Percentiles rank a stretch among this genome's conserved stretches.
These are phyloP conservation scores for Scenedesmus sp. DNA, from an alignment of 163 green algal species.

Conservation along the genomic window DNA sequence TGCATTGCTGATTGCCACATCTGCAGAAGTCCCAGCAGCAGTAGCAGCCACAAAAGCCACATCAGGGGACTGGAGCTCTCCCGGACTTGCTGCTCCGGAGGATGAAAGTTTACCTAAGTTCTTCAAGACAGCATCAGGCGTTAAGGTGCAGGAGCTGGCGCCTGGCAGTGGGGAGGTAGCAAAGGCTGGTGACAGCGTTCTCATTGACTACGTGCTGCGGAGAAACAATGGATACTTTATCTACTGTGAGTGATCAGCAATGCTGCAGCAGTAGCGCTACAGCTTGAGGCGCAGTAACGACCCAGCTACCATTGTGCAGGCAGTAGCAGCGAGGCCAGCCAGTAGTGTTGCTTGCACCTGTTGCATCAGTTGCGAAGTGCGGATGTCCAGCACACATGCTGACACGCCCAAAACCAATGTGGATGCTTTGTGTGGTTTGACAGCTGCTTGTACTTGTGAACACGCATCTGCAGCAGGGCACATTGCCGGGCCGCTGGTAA, in stretches of 20 bases:
- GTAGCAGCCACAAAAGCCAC: neutral
- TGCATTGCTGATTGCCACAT: neutral
- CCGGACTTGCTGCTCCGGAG: constrained; percentile 64
- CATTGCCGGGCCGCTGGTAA: too few relatives aligned
- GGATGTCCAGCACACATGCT: too few relatives aligned
- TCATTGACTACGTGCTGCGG: constrained; percentile 83
- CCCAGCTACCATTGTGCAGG: neutral
- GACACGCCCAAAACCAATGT: too few relatives aligned
- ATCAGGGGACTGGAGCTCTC: constrained; percentile 69
- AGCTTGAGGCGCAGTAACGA: neutral
- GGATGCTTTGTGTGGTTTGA: too few relatives aligned
- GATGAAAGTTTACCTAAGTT: constrained; percentile 72
- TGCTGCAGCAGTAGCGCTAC: neutral
- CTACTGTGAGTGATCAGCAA: constrained; percentile 66
- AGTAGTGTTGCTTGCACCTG: neutral
- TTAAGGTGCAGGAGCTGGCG: constrained; percentile 79
- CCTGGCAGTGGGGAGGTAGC: constrained; percentile 60
- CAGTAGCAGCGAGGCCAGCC: neutral
- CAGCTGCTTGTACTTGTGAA: too few relatives aligned
- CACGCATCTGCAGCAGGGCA: neutral
- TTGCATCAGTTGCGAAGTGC: neutral
- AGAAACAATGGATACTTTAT: constrained; percentile 91
- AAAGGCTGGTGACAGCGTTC: constrained; percentile 70
- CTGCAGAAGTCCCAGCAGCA: constrained; percentile 8
- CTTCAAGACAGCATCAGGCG: constrained; percentile 69